Evolutionary conservation across 257 asterid species (phyloP).

Genomic region (Solanum chmielewskii): DNA sequence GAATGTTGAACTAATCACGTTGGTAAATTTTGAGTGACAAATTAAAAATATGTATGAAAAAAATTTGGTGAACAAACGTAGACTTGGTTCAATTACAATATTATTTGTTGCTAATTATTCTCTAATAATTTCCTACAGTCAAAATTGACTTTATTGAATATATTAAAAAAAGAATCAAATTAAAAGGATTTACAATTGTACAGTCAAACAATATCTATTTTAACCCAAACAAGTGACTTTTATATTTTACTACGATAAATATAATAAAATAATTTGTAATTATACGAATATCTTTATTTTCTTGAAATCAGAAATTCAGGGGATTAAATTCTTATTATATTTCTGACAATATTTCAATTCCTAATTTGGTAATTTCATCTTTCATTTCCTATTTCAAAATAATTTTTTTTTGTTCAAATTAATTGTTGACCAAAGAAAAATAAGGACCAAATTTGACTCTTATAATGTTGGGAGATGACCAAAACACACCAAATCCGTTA

Average conservation of each 20-base stretch:
- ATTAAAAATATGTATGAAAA: neutral
- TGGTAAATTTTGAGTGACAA: neutral
- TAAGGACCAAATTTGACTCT: neutral
- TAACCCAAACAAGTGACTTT: neutral
- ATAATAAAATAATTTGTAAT: no score
- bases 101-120: neutral
- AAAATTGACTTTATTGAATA: neutral
- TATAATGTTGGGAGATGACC: neutral
- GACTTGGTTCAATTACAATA: neutral
- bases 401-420: neutral
- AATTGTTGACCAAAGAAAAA: neutral
- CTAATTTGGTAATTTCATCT: neutral
- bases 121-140: neutral
- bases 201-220: neutral
- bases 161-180: neutral
- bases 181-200: neutral
- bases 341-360: neutral
- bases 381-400: neutral
- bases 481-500: neutral
- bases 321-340: no score
- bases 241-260: neutral
- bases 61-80: neutral
- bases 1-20: neutral
- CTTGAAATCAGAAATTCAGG: no score
- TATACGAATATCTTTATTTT: accelerated